Percentiles rank a stretch among this genome's conserved stretches.
These are phyloP conservation scores for Punctularia strigosozonata DNA, from an alignment of 768 basidiomycete species.

Conservation along the genomic window DNA sequence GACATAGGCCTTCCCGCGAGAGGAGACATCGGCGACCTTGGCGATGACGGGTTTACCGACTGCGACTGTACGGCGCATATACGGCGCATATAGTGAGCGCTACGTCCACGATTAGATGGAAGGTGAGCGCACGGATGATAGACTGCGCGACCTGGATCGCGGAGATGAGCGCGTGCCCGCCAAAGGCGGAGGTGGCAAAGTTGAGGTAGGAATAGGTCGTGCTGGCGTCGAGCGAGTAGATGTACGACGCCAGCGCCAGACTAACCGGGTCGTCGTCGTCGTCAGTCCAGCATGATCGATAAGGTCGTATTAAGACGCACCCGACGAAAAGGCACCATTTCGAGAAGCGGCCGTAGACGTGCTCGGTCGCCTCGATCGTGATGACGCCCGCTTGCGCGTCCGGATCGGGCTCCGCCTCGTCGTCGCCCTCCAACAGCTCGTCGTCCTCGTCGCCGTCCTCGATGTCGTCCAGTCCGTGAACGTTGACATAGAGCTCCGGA, in stretches of 20 bases:
- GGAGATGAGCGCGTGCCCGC: slow-evolving; percentile 40
- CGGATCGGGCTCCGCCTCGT: not conserved
- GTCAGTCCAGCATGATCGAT: not conserved
- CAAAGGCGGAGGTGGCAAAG: slow-evolving; percentile 43
- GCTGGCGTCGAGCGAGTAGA: slow-evolving; percentile 62
- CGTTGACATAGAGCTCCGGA: no score
- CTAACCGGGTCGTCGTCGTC: slow-evolving; percentile 14
- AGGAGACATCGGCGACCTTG: slow-evolving; percentile 60
- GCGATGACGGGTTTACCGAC: slow-evolving; percentile 61
- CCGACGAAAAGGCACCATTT: slow-evolving; percentile 51
- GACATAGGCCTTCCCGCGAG: slow-evolving; percentile 52
- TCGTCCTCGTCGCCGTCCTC: not conserved
- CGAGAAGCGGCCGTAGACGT: slow-evolving; percentile 39
- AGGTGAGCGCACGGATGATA: slow-evolving; percentile 34
- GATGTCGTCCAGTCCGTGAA: not conserved
- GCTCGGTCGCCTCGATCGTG: slow-evolving; percentile 38
- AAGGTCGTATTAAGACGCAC: slow-evolving; percentile 19
- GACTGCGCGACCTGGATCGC: slow-evolving; percentile 43
- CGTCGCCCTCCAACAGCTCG: not conserved
- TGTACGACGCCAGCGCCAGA: slow-evolving; percentile 58
- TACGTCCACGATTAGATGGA: not conserved
- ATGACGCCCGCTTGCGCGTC: slow-evolving; percentile 29
- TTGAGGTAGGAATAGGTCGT: slow-evolving; percentile 58
- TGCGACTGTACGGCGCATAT: slow-evolving; percentile 29
- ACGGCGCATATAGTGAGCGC: not conserved